Percentiles rank a stretch among this genome's conserved stretches.
Conservation (phyloP, 768 basidiomycete species). For the Basidioascus undulatus region DNA sequence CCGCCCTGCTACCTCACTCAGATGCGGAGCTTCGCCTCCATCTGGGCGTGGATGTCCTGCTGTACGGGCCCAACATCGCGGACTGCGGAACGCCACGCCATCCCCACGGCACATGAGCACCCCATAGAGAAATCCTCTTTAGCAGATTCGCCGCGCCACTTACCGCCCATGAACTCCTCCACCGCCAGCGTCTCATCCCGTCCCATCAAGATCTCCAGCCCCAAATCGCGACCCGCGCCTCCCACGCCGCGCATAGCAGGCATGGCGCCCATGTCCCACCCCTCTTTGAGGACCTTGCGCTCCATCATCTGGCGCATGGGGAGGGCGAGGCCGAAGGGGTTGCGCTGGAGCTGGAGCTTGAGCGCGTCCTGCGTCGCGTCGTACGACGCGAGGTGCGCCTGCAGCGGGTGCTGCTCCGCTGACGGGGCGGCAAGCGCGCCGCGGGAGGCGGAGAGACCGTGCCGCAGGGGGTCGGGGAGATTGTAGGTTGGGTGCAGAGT, state of each 20-base stretch:
- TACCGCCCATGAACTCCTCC: slow-evolving; percentile 56
- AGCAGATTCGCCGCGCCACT: no score
- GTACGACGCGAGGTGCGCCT: no score
- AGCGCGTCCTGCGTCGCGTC: slow-evolving; percentile 73
- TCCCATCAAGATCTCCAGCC: slow-evolving; percentile 79
- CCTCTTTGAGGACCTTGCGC: slow-evolving; percentile 39
- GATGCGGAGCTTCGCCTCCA: slow-evolving; percentile 42
- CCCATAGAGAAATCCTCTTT: background rate
- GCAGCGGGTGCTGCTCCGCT: no score
- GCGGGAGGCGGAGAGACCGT: no score
- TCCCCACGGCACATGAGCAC: background rate
- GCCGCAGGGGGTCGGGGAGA: no score
- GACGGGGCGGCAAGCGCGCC: no score
- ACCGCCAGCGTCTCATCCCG: slow-evolving; percentile 62
- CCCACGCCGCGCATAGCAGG: slow-evolving; percentile 28
- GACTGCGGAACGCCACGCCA: no score
- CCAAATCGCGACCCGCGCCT: no score
- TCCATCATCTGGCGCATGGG: slow-evolving; percentile 88
- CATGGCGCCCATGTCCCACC: slow-evolving; percentile 17
- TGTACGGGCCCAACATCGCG: background rate
- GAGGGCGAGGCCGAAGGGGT: slow-evolving; percentile 62
- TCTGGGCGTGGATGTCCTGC: slow-evolving; percentile 35
- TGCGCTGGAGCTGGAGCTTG: slow-evolving; percentile 58
- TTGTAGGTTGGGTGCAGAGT: no score
- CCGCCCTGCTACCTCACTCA: no score